Evolutionary conservation across 1,139 yeast species (phyloP).

Genomic region (Taphrina pruni): DNA sequence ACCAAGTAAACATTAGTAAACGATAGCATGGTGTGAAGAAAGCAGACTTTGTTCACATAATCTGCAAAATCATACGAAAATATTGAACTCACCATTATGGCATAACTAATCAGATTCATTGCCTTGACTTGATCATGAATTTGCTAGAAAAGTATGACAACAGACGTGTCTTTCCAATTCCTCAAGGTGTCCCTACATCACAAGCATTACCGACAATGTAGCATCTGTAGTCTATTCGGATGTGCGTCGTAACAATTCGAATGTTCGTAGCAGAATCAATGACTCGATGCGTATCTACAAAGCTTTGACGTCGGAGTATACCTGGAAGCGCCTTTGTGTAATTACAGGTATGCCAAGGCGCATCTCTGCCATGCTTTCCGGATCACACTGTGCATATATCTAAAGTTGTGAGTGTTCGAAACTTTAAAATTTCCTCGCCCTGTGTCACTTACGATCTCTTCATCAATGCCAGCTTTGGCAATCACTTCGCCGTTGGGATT

Average conservation of each 20-base stretch:
- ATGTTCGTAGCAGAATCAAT: not conserved
- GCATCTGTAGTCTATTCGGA: no score
- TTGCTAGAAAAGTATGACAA: no score
- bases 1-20: constrained; percentile 13
- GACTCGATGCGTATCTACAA: not conserved
- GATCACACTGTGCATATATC: constrained; percentile 77
- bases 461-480: constrained; percentile 84
- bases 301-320: constrained; percentile 70
- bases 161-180: no score
- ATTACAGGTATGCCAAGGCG: constrained; percentile 79
- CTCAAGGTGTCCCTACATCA: no score
- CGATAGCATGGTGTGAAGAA: not conserved
- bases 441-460: constrained; percentile 59
- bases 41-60: not conserved
- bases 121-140: no score
- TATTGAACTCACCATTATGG: not conserved
- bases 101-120: no score
- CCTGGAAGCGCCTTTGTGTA: constrained; percentile 81
- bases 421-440: not conserved
- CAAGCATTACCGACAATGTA: no score
- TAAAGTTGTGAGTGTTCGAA: not conserved
- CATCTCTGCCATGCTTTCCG: constrained; percentile 63
- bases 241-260: not conserved
- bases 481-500: constrained; percentile 84
- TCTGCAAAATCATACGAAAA: constrained; percentile 1